These are phyloP conservation scores for Claviceps humidiphila DNA, from an alignment of 2,329 filamentous ascomycete species.

Conservation along the genomic window DNA sequence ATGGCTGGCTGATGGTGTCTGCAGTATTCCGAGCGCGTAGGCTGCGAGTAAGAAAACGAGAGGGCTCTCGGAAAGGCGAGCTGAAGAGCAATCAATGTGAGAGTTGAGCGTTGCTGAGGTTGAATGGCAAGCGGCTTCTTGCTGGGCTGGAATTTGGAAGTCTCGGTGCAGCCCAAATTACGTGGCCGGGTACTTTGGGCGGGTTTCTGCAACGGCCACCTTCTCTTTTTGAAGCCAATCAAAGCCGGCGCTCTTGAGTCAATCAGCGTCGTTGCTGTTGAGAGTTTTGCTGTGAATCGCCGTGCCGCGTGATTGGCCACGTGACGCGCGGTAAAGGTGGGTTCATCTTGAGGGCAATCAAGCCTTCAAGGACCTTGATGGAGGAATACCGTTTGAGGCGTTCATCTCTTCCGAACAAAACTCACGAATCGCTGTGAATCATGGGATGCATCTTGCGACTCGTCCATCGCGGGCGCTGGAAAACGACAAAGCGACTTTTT, in stretches of 20 bases:
- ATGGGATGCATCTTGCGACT: too few species aligned
- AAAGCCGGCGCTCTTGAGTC: slow-evolving; percentile 7
- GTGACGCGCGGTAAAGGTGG: not conserved
- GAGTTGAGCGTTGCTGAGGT: not conserved
- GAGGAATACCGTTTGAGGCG: too few species aligned
- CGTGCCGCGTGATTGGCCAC: not conserved
- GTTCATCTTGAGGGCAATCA: not conserved
- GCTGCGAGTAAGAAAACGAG: not conserved
- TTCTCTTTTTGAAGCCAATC: slow-evolving; percentile 9
- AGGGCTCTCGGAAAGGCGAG: not conserved
- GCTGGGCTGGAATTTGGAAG: slow-evolving; percentile 19
- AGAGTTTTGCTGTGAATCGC: too few species aligned
- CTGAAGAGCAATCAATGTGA: not conserved
- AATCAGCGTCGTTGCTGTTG: not conserved
- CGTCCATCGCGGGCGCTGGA: too few species aligned
- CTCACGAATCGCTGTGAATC: too few species aligned
- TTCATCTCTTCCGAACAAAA: too few species aligned
- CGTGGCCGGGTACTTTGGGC: slow-evolving; percentile 19
- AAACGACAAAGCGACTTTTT: too few species aligned
- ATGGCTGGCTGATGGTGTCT: not conserved
- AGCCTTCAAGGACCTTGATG: too few species aligned
- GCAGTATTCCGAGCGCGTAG: not conserved
- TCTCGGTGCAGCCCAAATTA: slow-evolving; percentile 20
- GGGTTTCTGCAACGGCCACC: slow-evolving; percentile 12
- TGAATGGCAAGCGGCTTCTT: not conserved